These are phyloP conservation scores for Vachellia pachyceras DNA, from an alignment of 306 rosid genomes.

Conservation along the genomic window DNA sequence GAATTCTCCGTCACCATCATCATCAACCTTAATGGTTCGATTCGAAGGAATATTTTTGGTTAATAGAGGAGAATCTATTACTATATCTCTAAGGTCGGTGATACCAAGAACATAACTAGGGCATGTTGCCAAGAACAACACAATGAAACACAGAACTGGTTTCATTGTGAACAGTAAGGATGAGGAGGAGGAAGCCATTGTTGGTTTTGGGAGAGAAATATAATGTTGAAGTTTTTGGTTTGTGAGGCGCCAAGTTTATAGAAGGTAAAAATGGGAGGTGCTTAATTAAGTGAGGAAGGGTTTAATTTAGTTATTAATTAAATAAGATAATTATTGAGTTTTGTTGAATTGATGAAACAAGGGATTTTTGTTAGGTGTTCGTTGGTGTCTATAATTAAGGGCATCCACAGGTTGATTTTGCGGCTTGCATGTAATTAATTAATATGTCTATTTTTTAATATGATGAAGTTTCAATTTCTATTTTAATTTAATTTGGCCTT, in stretches of 20 bases:
- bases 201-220: neutral
- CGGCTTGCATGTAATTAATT: conserved; percentile 23
- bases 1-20: conserved; percentile 61
- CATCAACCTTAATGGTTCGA: conserved; percentile 63
- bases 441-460: neutral
- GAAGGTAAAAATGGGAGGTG: neutral
- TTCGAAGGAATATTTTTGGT: conserved; percentile 21
- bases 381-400: conserved; percentile 41
- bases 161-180: neutral
- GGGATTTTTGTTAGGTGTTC: conserved; percentile 28
- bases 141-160: neutral
- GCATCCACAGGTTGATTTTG: conserved; percentile 42
- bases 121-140: neutral
- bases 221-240: neutral
- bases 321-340: conserved; percentile 22
- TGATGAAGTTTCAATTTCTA: neutral
- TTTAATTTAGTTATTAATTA: conserved; percentile 30
- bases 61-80: neutral
- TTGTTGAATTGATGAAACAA: conserved; percentile 29
- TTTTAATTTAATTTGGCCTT: neutral
- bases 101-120: neutral
- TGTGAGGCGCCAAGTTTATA: neutral
- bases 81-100: neutral
- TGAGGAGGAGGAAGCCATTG: neutral
- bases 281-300: conserved; percentile 8